Evolutionary conservation across 129 eudicot species (phyloP), one percentile per base, ranked within the genome.

Genomic region (Flaveria robusta): DNA sequence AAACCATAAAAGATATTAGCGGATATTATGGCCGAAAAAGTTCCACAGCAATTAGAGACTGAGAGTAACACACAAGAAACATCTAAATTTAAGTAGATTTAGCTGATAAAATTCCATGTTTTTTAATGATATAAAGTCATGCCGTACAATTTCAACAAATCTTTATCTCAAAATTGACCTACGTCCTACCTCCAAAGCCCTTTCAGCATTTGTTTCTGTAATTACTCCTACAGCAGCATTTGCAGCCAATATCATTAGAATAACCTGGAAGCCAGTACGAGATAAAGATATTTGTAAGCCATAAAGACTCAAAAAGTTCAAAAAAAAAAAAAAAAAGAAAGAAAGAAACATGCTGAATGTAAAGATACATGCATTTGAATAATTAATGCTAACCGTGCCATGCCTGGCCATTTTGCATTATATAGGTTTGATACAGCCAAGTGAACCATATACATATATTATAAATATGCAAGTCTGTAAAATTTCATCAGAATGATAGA

Each of bases 141-240:
- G 31, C 13, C 39, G 7, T 20, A 19, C 7, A 23, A 49, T 46
- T 22, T 50, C 47, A 27, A 51, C 15, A 29, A 26, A 60, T 60
- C 3, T 26, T 50, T 24, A 26, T 55, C 23, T 31, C 71, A 26
- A 47, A 12, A 34, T n/a, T 19, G 78, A 74, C 83, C 58, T 74
- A 93, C 98, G 89, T 90, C 98, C 52, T 74, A 93, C 98, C 92
- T 90, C 98, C 52, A 93, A 84, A 71, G 98, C 98, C 85, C 90
- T 93, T 83, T 93, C 98, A 74, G 98, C 98, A 85, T 93, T 93
- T 65, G 98, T 93, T 87, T 93, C 98, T 70, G 98, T 93, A 78
- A 93, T 93, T 68, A 93, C 98, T 76, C 98, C 98, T 29, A 93
- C 98, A 45, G 98, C 96, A 69, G 98, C 98, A 85, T 90, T 93